Conservation (phyloP, 73 alveolate genomes). For the Tetrahymena malaccensis region DNA sequence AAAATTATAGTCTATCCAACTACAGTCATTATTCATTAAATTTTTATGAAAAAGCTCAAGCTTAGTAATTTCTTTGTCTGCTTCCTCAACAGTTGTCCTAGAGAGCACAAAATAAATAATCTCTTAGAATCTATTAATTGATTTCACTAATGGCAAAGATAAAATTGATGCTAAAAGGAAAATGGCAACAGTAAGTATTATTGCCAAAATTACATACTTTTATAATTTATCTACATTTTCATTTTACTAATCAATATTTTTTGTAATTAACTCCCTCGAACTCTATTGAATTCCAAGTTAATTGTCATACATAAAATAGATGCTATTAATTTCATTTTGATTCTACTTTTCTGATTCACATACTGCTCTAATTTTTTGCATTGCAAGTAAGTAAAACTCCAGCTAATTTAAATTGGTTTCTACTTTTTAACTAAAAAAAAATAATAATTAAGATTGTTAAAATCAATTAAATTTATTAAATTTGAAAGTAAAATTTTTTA, state of each 20-base stretch:
- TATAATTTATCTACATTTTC: background rate
- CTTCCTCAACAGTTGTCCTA: background rate
- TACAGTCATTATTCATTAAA: background rate
- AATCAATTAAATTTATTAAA: too few relatives aligned
- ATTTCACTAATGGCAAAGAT: background rate
- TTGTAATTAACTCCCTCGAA: background rate
- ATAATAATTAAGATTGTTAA: too few relatives aligned
- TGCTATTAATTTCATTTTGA: background rate
- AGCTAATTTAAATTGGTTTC: background rate
- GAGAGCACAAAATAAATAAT: background rate
- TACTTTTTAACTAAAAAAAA: background rate
- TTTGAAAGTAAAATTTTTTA: too few relatives aligned
- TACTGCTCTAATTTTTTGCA: background rate
- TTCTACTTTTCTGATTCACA: background rate
- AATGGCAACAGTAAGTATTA: background rate
- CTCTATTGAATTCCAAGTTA: background rate
- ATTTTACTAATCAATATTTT: background rate
- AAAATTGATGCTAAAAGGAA: background rate
- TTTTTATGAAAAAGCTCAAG: background rate
- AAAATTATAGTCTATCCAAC: background rate
- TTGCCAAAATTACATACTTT: background rate
- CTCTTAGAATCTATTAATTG: background rate
- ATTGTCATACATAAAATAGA: background rate
- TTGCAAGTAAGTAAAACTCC: background rate
- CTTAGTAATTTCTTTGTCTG: background rate